Percentiles rank a stretch among this genome's conserved stretches.
Conservation (phyloP, 176 grass and related monocot genomes). For the Rhynchospora pubera region DNA sequence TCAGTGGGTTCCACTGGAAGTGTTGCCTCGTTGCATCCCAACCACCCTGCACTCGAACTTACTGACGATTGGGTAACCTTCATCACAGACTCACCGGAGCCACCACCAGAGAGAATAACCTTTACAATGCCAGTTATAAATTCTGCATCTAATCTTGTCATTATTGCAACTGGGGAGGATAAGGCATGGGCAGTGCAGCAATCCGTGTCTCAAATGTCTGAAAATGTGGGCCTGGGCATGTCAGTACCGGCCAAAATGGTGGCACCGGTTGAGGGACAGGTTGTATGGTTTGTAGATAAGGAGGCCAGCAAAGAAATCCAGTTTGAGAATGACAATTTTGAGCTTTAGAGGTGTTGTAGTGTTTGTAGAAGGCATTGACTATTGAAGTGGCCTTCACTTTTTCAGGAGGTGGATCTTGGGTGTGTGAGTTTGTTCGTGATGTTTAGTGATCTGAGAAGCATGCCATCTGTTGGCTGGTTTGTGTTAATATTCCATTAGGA, state of each 20-base stretch:
- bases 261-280: constrained; percentile 36
- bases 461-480: constrained; percentile 10
- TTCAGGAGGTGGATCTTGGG: constrained; percentile 8
- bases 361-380: background rate
- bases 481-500: constrained; percentile 4
- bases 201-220: constrained; percentile 22
- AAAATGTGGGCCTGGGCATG: constrained; percentile 11
- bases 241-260: constrained; percentile 48
- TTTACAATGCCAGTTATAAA: constrained; percentile 62
- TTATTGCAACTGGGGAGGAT: constrained; percentile 46
- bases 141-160: constrained; percentile 37
- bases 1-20: constrained; percentile 42
- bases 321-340: background rate
- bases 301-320: constrained; percentile 29
- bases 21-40: constrained; percentile 47
- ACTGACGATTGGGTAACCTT: constrained; percentile 53
- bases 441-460: constrained; percentile 11
- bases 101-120: constrained; percentile 61
- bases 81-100: constrained; percentile 46
- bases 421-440: constrained; percentile 25
- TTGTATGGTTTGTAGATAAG: constrained; percentile 61
- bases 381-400: constrained; percentile 20
- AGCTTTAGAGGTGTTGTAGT: background rate
- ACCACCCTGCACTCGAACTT: constrained; percentile 37
- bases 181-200: constrained; percentile 33